phyloP scores from a whole-genome alignment of 139 green algal species.

The Spirogloea muscicola region DNA sequence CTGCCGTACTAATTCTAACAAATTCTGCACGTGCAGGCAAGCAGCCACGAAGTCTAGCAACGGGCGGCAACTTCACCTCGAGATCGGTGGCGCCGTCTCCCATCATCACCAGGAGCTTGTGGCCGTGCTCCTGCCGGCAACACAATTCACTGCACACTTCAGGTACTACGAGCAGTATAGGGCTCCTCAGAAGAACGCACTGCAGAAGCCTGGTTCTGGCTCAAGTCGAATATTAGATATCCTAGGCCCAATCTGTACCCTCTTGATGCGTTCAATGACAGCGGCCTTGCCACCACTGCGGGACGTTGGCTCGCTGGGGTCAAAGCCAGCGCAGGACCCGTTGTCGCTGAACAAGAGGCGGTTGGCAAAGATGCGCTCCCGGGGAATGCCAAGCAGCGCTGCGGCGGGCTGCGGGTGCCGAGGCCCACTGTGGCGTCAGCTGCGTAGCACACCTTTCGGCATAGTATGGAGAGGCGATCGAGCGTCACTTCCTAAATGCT shows the following conservation, averaged over 20 bases:
- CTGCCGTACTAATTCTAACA: too few relatives aligned
- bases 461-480: background rate
- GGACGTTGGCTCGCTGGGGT: constrained; percentile 84
- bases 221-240: too few relatives aligned
- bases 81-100: constrained; percentile 95
- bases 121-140: constrained; percentile 57
- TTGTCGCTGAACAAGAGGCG: constrained; percentile 72
- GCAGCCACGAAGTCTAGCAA: too few relatives aligned
- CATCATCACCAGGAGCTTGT: constrained; percentile 80
- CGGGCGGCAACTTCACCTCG: constrained; percentile 55
- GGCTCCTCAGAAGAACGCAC: too few relatives aligned
- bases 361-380: constrained; percentile 88
- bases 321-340: constrained; percentile 89
- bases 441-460: background rate
- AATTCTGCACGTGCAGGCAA: too few relatives aligned
- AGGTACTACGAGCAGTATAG: too few relatives aligned
- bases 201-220: too few relatives aligned
- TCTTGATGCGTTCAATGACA: constrained; percentile 73
- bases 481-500: background rate
- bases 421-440: background rate
- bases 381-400: constrained; percentile 73
- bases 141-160: too few relatives aligned
- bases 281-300: constrained; percentile 83
- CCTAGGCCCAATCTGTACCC: too few relatives aligned
- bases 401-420: constrained; percentile 73